Conservation (phyloP, 257 asterid species). For the Asclepias syriaca region DNA sequence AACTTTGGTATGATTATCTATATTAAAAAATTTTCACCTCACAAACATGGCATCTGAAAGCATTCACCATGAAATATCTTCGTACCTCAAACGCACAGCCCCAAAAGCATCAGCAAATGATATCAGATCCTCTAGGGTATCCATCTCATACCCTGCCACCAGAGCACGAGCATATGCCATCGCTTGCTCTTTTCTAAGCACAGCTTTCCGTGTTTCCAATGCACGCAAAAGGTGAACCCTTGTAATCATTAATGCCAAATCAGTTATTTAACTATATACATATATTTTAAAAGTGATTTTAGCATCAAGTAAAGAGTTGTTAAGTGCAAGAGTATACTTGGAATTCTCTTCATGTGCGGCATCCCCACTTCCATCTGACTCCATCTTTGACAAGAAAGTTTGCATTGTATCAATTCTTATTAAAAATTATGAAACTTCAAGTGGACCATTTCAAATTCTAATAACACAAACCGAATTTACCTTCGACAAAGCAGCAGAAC, state of each 20-base stretch:
- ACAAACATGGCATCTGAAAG: not conserved
- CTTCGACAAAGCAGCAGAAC: conserved; percentile 33
- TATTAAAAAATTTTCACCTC: not conserved
- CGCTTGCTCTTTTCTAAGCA: conserved; percentile 76
- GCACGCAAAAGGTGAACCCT: conserved; percentile 71
- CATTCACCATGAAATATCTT: not conserved
- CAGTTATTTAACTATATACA: not conserved
- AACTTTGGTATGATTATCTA: not conserved
- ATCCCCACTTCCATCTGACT: conserved; percentile 28
- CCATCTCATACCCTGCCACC: conserved; percentile 72
- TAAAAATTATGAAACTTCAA: not conserved
- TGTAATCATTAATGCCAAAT: conserved; percentile 14
- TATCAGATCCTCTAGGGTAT: conserved; percentile 49
- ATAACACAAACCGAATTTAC: conserved; percentile 23
- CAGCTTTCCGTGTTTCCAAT: conserved; percentile 66
- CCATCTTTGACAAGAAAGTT: conserved; percentile 31
- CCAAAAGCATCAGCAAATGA: conserved; percentile 76
- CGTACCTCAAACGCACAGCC: conserved; percentile 70
- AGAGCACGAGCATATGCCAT: conserved; percentile 94
- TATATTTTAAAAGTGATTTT: not conserved
- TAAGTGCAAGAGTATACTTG: conserved; percentile 35
- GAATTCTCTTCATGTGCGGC: conserved; percentile 49
- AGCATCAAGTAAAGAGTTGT: conserved; percentile 5
- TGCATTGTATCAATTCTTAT: conserved; percentile 11
- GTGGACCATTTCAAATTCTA: not conserved